These are phyloP conservation scores for Trichophyton verrucosum DNA, from an alignment of 2,329 filamentous ascomycete species.

Conservation along the genomic window DNA sequence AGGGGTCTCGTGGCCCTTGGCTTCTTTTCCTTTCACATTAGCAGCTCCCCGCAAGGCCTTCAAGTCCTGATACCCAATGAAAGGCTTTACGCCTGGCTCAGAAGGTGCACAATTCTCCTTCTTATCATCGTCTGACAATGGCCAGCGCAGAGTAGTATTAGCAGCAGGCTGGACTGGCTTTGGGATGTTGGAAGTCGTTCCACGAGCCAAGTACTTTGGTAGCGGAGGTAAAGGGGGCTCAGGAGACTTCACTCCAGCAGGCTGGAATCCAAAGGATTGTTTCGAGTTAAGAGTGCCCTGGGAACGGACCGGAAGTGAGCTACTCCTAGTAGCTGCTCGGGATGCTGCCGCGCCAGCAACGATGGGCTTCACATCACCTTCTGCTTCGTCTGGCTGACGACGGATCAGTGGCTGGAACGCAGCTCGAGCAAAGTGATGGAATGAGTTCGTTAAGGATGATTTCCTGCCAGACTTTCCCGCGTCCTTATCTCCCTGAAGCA, in stretches of 20 bases:
- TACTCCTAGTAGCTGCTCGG: neutral
- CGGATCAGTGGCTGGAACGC: slow-evolving; percentile 13
- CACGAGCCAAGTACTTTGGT: neutral
- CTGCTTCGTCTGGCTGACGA: slow-evolving; percentile 4
- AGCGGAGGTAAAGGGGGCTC: neutral
- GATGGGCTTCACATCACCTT: neutral
- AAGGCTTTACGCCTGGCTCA: slow-evolving; percentile 5
- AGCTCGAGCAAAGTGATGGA: slow-evolving; percentile 15
- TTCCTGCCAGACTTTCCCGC: slow-evolving; percentile 11
- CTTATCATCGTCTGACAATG: neutral
- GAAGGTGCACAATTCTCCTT: neutral
- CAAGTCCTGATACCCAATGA: slow-evolving; percentile 10
- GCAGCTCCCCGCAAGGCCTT: slow-evolving; percentile 5
- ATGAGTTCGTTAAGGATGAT: slow-evolving; percentile 12
- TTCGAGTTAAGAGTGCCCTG: neutral
- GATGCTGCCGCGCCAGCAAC: neutral
- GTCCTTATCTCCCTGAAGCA: neutral
- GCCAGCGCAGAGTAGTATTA: neutral
- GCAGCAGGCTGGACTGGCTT: neutral
- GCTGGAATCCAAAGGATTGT: neutral
- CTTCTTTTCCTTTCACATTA: neutral
- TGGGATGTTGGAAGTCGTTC: slow-evolving; percentile 4
- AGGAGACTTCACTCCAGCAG: neutral
- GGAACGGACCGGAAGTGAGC: neutral
- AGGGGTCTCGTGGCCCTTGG: neutral